These are phyloP conservation scores for Aspergillus ochraceus DNA, from an alignment of 2,329 filamentous ascomycete genomes.

Conservation along the genomic window DNA sequence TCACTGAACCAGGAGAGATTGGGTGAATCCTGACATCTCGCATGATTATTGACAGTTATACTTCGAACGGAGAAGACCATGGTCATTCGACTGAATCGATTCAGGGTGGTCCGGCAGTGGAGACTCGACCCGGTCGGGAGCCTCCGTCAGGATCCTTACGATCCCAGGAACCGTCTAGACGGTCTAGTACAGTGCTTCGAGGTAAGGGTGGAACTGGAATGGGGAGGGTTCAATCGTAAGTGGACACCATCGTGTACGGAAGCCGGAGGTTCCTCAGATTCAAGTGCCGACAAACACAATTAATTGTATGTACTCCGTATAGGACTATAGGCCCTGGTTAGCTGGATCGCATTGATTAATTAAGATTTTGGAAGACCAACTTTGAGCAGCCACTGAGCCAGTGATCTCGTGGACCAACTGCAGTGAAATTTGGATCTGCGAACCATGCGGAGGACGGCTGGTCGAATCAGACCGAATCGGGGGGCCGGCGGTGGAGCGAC, in stretches of 20 bases:
- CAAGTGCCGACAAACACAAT: too few relatives aligned
- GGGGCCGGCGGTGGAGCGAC: not conserved
- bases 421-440: constrained; percentile 29
- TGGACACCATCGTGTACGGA: not conserved
- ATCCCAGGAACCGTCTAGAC: not conserved
- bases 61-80: too few relatives aligned
- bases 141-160: not conserved
- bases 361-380: not conserved
- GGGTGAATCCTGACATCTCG: too few relatives aligned
- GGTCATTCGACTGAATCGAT: too few relatives aligned
- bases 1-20: too few relatives aligned
- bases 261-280: too few relatives aligned
- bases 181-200: too few relatives aligned
- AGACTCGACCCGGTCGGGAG: constrained; percentile 2
- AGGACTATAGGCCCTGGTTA: too few relatives aligned
- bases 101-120: not conserved
- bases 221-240: not conserved
- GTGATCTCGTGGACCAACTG: not conserved
- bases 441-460: constrained; percentile 22
- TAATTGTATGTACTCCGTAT: not conserved
- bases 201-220: not conserved
- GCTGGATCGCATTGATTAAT: not conserved
- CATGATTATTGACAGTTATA: too few relatives aligned
- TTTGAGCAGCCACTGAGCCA: not conserved
- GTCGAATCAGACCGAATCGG: constrained; percentile 9